A percentile compares a stretch with the other conserved stretches of the same genome.
Conservation (phyloP, 108 stramenopile genomes). For the Nannochloropsis gaditana region DNA sequence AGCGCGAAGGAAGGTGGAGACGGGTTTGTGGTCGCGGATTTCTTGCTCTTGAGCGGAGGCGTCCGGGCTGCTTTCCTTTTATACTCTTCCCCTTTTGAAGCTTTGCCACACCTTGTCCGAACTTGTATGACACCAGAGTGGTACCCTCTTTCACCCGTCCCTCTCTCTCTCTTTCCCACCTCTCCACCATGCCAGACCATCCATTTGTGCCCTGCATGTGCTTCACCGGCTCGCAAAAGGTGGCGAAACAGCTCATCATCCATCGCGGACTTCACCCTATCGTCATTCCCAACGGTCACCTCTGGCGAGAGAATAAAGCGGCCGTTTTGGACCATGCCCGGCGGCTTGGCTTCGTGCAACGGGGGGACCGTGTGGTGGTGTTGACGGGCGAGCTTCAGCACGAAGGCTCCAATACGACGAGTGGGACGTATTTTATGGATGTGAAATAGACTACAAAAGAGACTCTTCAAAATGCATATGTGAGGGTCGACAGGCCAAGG, state of each 20-base stretch:
- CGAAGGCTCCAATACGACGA: neutral
- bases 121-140: no score
- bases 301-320: neutral
- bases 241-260: constrained; percentile 29
- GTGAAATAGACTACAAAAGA: neutral
- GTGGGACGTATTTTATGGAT: constrained; percentile 15
- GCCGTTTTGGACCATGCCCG: neutral
- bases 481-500: neutral
- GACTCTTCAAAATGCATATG: neutral
- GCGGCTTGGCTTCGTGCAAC: neutral
- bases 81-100: no score
- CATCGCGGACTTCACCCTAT: constrained; percentile 33
- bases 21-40: no score
- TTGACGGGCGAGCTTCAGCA: neutral
- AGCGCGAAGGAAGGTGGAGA: no score
- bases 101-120: no score
- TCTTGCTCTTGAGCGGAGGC: no score
- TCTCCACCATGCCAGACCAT: neutral
- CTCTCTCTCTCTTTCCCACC: neutral
- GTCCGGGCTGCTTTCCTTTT: no score
- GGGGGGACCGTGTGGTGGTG: neutral
- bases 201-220: constrained; percentile 21
- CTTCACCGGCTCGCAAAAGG: constrained; percentile 20
- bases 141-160: neutral
- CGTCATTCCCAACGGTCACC: constrained; percentile 20